Evolutionary conservation across 2,329 filamentous ascomycete species (phyloP).

Genomic region (Fusarium nelsonii): DNA sequence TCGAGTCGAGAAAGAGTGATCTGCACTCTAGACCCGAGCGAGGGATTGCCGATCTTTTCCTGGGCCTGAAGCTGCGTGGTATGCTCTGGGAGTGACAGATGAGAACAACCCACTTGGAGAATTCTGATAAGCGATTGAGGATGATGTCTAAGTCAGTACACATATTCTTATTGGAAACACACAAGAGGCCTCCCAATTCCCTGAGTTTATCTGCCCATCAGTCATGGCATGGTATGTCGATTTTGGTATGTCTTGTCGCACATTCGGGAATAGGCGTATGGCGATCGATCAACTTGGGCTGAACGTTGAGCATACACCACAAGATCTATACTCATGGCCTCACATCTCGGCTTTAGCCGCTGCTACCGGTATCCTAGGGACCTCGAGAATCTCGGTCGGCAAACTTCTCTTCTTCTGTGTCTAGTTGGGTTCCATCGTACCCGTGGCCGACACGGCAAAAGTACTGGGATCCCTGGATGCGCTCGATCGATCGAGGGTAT

Average conservation of each 20-base stretch:
- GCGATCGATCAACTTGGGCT: background rate
- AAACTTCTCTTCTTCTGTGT: conserved; percentile 17
- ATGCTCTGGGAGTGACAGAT: background rate
- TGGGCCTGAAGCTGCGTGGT: conserved; percentile 16
- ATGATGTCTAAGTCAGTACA: background rate
- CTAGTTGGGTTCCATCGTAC: conserved; percentile 14
- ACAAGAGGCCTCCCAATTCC: conserved; percentile 25
- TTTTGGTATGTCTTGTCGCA: background rate
- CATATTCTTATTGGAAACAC: background rate
- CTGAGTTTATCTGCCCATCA: no score
- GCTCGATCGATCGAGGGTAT: conserved; percentile 30
- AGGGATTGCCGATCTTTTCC: conserved; percentile 28
- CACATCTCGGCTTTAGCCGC: conserved; percentile 8
- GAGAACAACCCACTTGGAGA: conserved; percentile 1
- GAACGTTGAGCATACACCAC: conserved; percentile 1
- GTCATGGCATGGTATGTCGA: background rate
- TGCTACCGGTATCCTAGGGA: background rate
- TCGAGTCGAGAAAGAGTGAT: conserved; percentile 26
- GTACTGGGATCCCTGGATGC: conserved; percentile 6
- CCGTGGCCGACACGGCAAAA: background rate
- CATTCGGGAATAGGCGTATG: background rate
- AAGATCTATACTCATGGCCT: background rate
- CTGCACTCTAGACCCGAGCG: conserved; percentile 25
- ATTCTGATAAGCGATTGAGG: conserved; percentile 22
- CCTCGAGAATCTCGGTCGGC: conserved; percentile 8